These are phyloP conservation scores for Seiridium unicorne DNA, from an alignment of 2,329 filamentous ascomycete genomes.

Conservation along the genomic window DNA sequence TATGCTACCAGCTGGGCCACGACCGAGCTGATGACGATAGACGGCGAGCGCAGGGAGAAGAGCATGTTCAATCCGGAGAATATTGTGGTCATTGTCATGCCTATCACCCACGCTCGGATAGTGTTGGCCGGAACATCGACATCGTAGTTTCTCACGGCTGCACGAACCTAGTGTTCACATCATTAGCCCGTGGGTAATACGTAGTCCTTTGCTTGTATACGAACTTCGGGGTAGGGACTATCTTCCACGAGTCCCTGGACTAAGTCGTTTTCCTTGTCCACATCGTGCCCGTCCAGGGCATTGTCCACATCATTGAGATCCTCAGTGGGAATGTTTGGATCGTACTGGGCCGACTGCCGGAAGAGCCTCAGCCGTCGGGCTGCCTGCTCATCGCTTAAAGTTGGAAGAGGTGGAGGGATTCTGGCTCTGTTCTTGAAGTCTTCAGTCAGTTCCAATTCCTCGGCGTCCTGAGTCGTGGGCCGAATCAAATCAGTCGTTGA, in stretches of 20 bases:
- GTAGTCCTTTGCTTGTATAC: background rate
- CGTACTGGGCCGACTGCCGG: slow-evolving; percentile 50
- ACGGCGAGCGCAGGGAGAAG: slow-evolving; percentile 59
- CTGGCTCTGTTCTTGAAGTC: background rate
- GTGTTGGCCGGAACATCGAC: slow-evolving; percentile 60
- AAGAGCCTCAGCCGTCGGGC: slow-evolving; percentile 34
- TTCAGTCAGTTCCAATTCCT: background rate
- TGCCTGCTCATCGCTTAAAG: slow-evolving; percentile 4
- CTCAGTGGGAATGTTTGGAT: slow-evolving; percentile 54
- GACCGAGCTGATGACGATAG: slow-evolving; percentile 59
- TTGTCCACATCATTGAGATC: slow-evolving; percentile 49
- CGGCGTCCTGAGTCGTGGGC: background rate
- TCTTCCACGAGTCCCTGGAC: slow-evolving; percentile 58
- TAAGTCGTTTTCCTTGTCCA: slow-evolving; percentile 41
- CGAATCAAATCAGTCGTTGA: background rate
- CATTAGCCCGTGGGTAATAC: background rate
- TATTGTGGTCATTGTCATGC: slow-evolving; percentile 58
- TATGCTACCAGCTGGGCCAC: slow-evolving; percentile 63
- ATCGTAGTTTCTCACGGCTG: slow-evolving; percentile 55
- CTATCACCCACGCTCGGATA: slow-evolving; percentile 63
- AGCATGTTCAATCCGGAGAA: slow-evolving; percentile 61
- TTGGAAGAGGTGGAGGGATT: background rate
- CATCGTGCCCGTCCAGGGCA: slow-evolving; percentile 40
- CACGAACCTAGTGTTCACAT: slow-evolving; percentile 36
- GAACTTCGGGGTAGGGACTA: slow-evolving; percentile 65